Percentiles rank a stretch among this genome's conserved stretches.
Conservation (phyloP, 345 rosid species). For the Mallotus nudiflorus region DNA sequence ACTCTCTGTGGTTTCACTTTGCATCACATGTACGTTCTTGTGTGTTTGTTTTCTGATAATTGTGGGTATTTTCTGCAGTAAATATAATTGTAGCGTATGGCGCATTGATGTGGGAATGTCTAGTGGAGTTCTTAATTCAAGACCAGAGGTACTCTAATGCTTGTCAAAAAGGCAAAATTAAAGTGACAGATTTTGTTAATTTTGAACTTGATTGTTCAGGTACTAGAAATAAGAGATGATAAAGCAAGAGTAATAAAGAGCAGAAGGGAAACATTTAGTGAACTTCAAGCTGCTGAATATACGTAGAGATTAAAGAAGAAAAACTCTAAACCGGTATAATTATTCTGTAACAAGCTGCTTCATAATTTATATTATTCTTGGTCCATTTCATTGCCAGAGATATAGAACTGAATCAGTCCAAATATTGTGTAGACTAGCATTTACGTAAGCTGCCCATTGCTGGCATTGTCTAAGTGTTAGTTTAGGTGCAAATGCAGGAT, state of each 20-base stretch:
- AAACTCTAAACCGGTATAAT: constrained; percentile 17
- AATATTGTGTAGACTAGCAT: too few relatives aligned
- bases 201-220: constrained; percentile 40
- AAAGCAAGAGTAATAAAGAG: constrained; percentile 70
- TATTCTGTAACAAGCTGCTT: not conserved
- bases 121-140: constrained; percentile 81
- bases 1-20: not conserved
- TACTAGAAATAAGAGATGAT: constrained; percentile 69
- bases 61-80: constrained; percentile 43
- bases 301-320: constrained; percentile 30
- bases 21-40: not conserved
- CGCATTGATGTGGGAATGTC: constrained; percentile 97
- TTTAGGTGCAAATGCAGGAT: too few relatives aligned
- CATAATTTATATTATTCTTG: too few relatives aligned
- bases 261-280: constrained; percentile 42
- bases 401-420: too few relatives aligned
- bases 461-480: too few relatives aligned
- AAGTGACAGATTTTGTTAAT: too few relatives aligned
- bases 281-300: constrained; percentile 57
- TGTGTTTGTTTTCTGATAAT: not conserved
- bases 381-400: too few relatives aligned
- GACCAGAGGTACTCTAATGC: constrained; percentile 74
- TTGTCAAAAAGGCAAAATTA: not conserved
- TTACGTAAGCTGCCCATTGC: too few relatives aligned
- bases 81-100: constrained; percentile 84